These are phyloP conservation scores for Metschnikowia borealis DNA, from an alignment of 805 yeast genomes.

Conservation along the genomic window DNA sequence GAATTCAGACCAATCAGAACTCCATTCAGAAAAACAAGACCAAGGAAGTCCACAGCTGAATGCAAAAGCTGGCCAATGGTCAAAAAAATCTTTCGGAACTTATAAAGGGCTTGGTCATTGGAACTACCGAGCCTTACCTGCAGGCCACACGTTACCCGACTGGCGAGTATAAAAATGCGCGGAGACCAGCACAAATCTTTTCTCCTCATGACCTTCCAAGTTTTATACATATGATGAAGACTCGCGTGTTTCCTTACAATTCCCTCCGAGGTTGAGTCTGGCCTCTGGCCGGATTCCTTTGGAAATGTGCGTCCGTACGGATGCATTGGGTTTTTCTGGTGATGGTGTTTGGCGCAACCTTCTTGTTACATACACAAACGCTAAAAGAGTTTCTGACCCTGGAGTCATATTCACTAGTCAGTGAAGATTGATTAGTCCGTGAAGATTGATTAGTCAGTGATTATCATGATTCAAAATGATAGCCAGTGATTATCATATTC, in stretches of 20 bases:
- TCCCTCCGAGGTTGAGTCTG: slow-evolving; percentile 43
- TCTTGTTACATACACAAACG: slow-evolving; percentile 45
- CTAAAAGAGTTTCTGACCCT: slow-evolving; percentile 46
- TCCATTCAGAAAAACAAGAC: no score
- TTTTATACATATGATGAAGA: slow-evolving; percentile 60
- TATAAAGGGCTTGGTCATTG: neutral
- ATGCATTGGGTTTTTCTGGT: slow-evolving; percentile 40
- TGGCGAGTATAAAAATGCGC: slow-evolving; percentile 17
- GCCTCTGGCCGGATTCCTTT: slow-evolving; percentile 30
- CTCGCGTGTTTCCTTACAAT: slow-evolving; percentile 49
- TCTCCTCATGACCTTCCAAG: slow-evolving; percentile 60
- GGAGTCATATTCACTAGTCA: neutral
- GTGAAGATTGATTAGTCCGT: no score
- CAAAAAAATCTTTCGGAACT: no score
- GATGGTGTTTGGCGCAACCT: slow-evolving; percentile 49
- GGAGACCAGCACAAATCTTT: slow-evolving; percentile 12
- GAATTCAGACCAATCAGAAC: no score
- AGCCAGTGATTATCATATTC: no score
- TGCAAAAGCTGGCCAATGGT: no score
- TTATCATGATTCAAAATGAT: no score
- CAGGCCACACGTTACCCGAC: slow-evolving; percentile 21
- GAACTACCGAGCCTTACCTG: neutral
- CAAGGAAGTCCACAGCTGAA: no score
- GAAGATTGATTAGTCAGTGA: no score
- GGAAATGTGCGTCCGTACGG: slow-evolving; percentile 31